Base-by-base conservation (phyloP, 2,329 filamentous ascomycete genomes). In the Fusarium proliferatum region DNA sequence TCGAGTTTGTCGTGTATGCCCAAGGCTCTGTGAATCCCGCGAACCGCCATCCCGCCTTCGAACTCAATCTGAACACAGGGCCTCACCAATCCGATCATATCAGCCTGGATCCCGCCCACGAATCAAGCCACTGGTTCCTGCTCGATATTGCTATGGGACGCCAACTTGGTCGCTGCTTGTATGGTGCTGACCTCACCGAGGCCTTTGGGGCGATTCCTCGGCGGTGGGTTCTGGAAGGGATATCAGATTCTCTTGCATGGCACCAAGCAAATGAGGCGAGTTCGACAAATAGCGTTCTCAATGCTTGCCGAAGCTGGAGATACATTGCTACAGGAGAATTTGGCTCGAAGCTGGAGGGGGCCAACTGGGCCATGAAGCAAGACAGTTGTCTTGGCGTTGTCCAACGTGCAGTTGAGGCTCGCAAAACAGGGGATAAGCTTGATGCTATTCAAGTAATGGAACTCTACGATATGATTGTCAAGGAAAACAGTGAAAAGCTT, bases 21-120 rank as follows among this genome's bases (percentile, higher is more conserved):
- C 43, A 59, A 23, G 3, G 23, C 26, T 42, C 43, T 3, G 39
- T 64, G 16, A n/a, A 38, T 5, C 68, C 49, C 0, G 33, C 61
- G 21, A 52, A 8, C 10, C 65, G 66, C 6, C 52, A 71, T 8
- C 68, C 68, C 1, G 16, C 17, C 2, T 71, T 71, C 23, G 68
- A 71, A 38, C 38, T 71, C 23, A 71, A 71, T 28, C 46, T 71
- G 3, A 71, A 71, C n/a, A 71, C 68, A 2, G 68, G 66, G 3
- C 55, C 48, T 34, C 28, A n/a, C 13, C 52, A 65, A 23, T 15
- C 38, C 5, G 61, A 71, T 15, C 56, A 69, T 39, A 9, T 65
- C n/a, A 60, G 53, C 30, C 49, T 71, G 2, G 56, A 71, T 2
- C 67, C 66, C 4, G 23, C 34, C 0, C 43, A 56, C 7, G 68